Base-by-base conservation (phyloP, 495 filamentous ascomycete genomes). In the Penicillium roqueforti region DNA sequence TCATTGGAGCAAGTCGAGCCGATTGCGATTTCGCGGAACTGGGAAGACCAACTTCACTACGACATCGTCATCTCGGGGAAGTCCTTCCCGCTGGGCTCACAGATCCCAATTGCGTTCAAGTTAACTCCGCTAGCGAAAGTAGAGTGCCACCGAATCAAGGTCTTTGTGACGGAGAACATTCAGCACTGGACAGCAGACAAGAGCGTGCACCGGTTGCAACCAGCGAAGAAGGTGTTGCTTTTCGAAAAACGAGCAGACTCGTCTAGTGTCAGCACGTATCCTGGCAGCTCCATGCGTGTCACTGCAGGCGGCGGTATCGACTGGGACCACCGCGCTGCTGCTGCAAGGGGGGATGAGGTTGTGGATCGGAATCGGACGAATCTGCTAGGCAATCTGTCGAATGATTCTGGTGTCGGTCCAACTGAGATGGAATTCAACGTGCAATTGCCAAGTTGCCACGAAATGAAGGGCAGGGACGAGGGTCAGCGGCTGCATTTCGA, bases 21-120 rank as follows among this genome's bases (percentile, higher is more conserved):
- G 13, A 98, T 98, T 68, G 92, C 92, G 19, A 97, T 98, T 61
- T 96, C 89, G 48, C 79, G 93, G 22, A 92, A 91, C 51, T 98
- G 93, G 93, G 93, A 98, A 62, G 95, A 98, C 62, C 93, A 98
- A 63, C 80, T 98, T 29, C 92, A 97, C 62, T 98, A 98, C 70
- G 93, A 98, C 61, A 98, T 98, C 55, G 89, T 97, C 60, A 96
- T 98, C 55, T 97, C 92, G 3, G 93, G 95, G 47, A 98, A 98
- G 82, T 96, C 92, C 2, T 98, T 98, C 62, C 91, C 93, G 3
- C 77, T 98, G 13, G 95, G 95, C 18, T 79, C 88, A 3, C 90
- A 91, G 61, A 91, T 98, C 22, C 93, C 93, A 13, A 96, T 98
- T 54, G 93, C 95, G 2, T 97, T 98, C 77, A 97, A 96, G 62